These are phyloP conservation scores for Leavenworthia alabamica DNA, from an alignment of 345 rosid species.

Conservation along the genomic window DNA sequence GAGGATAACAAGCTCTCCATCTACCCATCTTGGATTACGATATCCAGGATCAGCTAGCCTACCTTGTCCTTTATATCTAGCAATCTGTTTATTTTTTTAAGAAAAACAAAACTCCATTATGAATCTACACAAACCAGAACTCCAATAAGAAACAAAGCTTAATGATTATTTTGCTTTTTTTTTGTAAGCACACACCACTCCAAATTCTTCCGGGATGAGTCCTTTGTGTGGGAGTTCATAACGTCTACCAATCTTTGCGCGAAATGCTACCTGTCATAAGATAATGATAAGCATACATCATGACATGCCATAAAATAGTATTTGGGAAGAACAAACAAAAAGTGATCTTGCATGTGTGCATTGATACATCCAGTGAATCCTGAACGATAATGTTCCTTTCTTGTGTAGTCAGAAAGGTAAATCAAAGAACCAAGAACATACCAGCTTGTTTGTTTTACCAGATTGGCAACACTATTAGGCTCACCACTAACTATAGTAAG, in stretches of 20 bases:
- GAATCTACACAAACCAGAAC: constrained; percentile 2
- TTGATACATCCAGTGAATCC: not conserved
- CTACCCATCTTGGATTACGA: constrained; percentile 89
- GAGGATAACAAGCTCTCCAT: constrained; percentile 91
- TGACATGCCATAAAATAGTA: not conserved
- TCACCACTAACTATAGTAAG: not conserved
- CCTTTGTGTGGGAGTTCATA: constrained; percentile 94
- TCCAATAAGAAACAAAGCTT: not conserved
- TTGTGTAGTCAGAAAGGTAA: not conserved
- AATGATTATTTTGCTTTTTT: not conserved
- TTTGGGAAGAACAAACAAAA: not conserved
- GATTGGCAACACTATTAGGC: not conserved
- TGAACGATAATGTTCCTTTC: not conserved
- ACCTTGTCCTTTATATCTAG: constrained; percentile 93
- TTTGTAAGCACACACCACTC: constrained; percentile 58
- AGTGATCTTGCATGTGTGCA: not conserved
- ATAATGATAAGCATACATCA: constrained; percentile 3
- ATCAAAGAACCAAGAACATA: not conserved
- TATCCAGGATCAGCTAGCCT: constrained; percentile 91
- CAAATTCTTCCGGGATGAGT: constrained; percentile 92
- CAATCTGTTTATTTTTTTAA: constrained; percentile 55
- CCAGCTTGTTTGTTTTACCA: not conserved
- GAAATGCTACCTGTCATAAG: constrained; percentile 70
- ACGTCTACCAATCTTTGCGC: constrained; percentile 86
- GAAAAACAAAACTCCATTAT: constrained; percentile 8